Evolutionary conservation across 164 flowering plant species (phyloP), one percentile per base, ranked within the genome.

Genomic region (Stephania cephalantha): DNA sequence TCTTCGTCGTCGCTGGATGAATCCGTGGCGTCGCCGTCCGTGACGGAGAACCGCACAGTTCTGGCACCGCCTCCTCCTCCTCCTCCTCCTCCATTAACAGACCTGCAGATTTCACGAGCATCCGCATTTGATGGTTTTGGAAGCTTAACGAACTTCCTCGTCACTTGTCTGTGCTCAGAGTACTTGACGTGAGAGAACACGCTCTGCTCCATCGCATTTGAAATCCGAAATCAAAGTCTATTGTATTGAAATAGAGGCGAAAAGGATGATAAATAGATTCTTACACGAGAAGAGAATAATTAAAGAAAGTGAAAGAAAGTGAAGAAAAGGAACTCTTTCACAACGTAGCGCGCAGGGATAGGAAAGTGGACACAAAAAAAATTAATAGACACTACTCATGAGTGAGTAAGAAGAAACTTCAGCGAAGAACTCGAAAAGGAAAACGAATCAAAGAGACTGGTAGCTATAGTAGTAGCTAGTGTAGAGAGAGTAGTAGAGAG

Each of bases 21-120:
- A 76, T 91, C 96, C 7, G 96, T 91, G 1, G 93, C 93, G 80
- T 91, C 85, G 0, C 79, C 82, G 74, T 91, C 96, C 2, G 87
- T 87, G 42, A 90, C 85, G 2, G 90, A 84, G 9, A 91, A 79
- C 77, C 96, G 81, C 0, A 91, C 88, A 7, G 84, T 66, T 72
- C 82, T 80, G 2, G 86, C 84, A 25, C 74, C 25, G 25, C 25
- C 25, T 25, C 25, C 25, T 25, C 25, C 25, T 25, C 25, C 25
- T 25, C 25, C 25, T 25, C 25, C 25, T 25, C 25, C 13, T 72
- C 69, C 65, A 46, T 10, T 9, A 29, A 73, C 2, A 42, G 17
- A 46, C 0, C 25, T 0, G 25, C 25, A 25, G 25, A 25, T 25
- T 25, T 3, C n/a, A 20, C 20, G 25, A 25, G 25, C 25, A 25